phyloP scores from a whole-genome alignment of 805 yeast genomes.

The Metschnikowia lunata region DNA sequence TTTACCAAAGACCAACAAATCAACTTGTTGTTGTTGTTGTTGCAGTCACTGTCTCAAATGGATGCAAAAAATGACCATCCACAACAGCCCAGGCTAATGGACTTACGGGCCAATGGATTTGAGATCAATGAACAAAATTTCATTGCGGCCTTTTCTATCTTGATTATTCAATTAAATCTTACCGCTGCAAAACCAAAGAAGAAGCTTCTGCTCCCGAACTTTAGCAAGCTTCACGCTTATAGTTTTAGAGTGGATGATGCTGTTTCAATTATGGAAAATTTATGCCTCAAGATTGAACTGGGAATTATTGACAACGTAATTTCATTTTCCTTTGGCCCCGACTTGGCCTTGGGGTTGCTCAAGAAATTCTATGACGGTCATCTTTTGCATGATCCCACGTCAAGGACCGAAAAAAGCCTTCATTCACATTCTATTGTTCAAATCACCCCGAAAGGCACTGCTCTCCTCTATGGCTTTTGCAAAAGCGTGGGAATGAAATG shows the following conservation, averaged over 20 bases:
- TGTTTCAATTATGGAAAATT: constrained; percentile 43
- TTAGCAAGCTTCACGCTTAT: constrained; percentile 41
- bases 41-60: neutral
- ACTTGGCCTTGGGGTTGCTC: constrained; percentile 43
- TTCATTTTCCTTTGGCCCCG: constrained; percentile 49
- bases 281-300: constrained; percentile 47
- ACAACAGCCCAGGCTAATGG: constrained; percentile 1
- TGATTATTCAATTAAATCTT: constrained; percentile 38
- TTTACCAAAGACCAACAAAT: no score
- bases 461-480: constrained; percentile 59
- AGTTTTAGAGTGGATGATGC: constrained; percentile 54
- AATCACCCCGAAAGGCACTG: constrained; percentile 90
- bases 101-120: constrained; percentile 3
- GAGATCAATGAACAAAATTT: constrained; percentile 50
- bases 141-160: constrained; percentile 53
- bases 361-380: constrained; percentile 55
- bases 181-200: constrained; percentile 13
- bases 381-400: constrained; percentile 69
- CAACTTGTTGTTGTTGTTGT: no score
- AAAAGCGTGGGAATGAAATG: constrained; percentile 48
- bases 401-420: constrained; percentile 55
- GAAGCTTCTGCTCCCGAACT: constrained; percentile 19
- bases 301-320: constrained; percentile 48
- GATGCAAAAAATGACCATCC: constrained; percentile 4
- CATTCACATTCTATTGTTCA: constrained; percentile 48